Evolutionary conservation across 192 early-diverging fungal genomes (phyloP).

Genomic region (Backusella psychrophila): DNA sequence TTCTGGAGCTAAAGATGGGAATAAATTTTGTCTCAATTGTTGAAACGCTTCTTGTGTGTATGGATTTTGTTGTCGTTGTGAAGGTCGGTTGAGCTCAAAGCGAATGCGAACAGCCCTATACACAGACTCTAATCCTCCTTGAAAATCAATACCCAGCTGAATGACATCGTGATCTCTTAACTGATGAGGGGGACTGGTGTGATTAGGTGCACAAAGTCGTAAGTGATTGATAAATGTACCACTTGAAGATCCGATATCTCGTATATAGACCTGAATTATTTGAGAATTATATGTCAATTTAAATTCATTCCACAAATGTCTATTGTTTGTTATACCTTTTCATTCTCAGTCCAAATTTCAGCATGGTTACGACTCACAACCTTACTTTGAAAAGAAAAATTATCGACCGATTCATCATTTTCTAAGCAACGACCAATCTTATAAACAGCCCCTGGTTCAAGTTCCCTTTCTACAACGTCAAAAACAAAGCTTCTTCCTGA

Average conservation of each 20-base stretch:
- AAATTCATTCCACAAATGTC: neutral
- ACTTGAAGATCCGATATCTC: conserved; percentile 93
- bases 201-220: conserved; percentile 79
- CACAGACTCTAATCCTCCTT: conserved; percentile 80
- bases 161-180: conserved; percentile 90
- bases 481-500: conserved; percentile 37
- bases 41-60: conserved; percentile 13
- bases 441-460: conserved; percentile 55
- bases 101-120: conserved; percentile 91
- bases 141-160: conserved; percentile 96
- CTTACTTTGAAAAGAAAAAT: conserved; percentile 86
- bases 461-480: conserved; percentile 61
- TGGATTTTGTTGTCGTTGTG: neutral
- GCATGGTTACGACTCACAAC: conserved; percentile 93
- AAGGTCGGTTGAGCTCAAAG: conserved; percentile 68
- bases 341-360: conserved; percentile 85
- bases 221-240: conserved; percentile 97
- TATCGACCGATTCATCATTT: conserved; percentile 54
- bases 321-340: conserved; percentile 21
- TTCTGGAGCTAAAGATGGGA: neutral
- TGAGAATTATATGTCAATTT: neutral
- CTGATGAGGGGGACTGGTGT: conserved; percentile 74
- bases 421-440: conserved; percentile 79
- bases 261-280: conserved; percentile 74
- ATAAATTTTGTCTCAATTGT: conserved; percentile 12